Evolutionary conservation across 1,284 basidiomycete genomes (phyloP).

Genomic region (Mycena citricolor): DNA sequence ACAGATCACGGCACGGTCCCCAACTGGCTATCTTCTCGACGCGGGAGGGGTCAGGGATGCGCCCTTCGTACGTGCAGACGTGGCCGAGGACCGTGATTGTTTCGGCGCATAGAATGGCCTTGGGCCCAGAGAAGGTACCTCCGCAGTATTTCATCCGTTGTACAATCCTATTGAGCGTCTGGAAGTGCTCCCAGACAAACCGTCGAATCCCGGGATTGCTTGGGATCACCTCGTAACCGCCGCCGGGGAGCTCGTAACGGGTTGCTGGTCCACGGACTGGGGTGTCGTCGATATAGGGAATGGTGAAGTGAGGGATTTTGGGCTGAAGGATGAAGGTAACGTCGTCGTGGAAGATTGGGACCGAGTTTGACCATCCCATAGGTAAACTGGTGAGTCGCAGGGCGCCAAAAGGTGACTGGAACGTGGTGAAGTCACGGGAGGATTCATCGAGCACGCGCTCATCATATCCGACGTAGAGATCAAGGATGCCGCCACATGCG

Average conservation of each 20-base stretch:
- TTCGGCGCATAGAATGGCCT: slow-evolving; percentile 24
- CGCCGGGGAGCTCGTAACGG: slow-evolving; percentile 21
- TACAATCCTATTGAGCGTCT: slow-evolving; percentile 8
- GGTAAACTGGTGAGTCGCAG: slow-evolving; percentile 26
- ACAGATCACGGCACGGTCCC: slow-evolving; percentile 22
- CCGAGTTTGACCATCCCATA: slow-evolving; percentile 33
- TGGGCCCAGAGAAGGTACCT: slow-evolving; percentile 28
- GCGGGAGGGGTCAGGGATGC: slow-evolving; percentile 24
- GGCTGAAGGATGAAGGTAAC: slow-evolving; percentile 28
- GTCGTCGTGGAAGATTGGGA: slow-evolving; percentile 29
- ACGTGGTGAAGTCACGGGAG: slow-evolving; percentile 34
- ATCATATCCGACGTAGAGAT: slow-evolving; percentile 30
- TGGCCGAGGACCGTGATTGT: slow-evolving; percentile 29
- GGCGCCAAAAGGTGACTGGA: slow-evolving; percentile 27
- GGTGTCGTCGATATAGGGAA: slow-evolving; percentile 29
- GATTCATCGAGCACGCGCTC: slow-evolving; percentile 25
- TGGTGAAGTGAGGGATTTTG: slow-evolving; percentile 25
- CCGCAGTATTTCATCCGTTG: slow-evolving; percentile 11
- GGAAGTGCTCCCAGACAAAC: slow-evolving; percentile 28
- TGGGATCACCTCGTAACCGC: slow-evolving; percentile 23
- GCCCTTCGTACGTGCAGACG: slow-evolving; percentile 27
- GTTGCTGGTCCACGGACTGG: slow-evolving; percentile 24
- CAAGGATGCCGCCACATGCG: slow-evolving; percentile 22
- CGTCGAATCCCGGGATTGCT: slow-evolving; percentile 30
- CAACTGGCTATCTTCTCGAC: slow-evolving; percentile 26